Evolutionary conservation across 306 rosid genomes (phyloP), one percentile per base, ranked within the genome.

Genomic region (Purshia tridentata): DNA sequence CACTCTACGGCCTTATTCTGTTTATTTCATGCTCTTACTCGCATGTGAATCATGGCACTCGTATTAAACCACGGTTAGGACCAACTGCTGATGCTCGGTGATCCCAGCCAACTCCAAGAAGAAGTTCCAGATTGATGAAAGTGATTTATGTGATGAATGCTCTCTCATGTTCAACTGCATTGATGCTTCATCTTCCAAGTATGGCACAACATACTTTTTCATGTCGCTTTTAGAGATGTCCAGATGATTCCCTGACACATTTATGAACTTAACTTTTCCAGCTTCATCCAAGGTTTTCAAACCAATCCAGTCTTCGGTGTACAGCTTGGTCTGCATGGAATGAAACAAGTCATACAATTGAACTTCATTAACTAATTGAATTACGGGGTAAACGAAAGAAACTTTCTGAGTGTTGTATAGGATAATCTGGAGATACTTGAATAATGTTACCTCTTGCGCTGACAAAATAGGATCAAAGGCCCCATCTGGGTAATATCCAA

Each of bases 271-370:
- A 45, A 91, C 90, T 71, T 80, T 90, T 12, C 96, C 97, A 39
- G 85, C 97, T 83, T 89, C 84, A 48, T 91, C 96, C 81, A 93
- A 65, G 49, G 83, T 88, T 85, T 80, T 93, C 81, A 91, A 78
- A 49, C 97, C 98, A 76, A 91, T 93, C 97, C 97, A 93, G 60
- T 93, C 96, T 69, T 91, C 96, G 8, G 29, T 75, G 80, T 91
- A 93, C 42, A 93, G 94, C 77, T 70, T 19, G 7, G 97, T 93
- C 98, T 93, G 90, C 81, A 77, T 29, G 2, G 39, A 53, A 23
- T 6, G 5, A 81, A 82, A 59, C 76, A 74, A 48, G 83, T 50
- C 47, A 35, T 8, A 3, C 44, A 52, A 29, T 29, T 29, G 35
- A 29, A 29, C 35, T 29, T 29, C 35, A 29, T 29, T 29, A 29